A percentile compares a stretch with the other conserved stretches of the same genome.
Conservation (phyloP, 1,139 yeast species). For the Candida freyschussii region DNA sequence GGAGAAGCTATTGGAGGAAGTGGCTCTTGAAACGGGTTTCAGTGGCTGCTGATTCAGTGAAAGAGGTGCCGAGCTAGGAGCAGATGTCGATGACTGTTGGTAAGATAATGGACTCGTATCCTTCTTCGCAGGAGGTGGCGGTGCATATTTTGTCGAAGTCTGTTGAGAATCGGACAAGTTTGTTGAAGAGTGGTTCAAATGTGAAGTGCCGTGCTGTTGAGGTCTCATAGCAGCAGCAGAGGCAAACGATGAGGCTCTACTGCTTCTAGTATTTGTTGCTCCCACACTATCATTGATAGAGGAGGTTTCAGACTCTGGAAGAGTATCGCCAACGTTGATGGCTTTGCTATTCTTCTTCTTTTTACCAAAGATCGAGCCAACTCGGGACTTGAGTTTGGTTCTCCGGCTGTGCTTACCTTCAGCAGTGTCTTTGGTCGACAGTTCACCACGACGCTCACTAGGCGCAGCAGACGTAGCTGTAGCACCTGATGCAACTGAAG, state of each 20-base stretch:
- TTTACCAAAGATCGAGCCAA: constrained; percentile 80
- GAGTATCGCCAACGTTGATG: constrained; percentile 9
- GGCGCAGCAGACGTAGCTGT: constrained; percentile 12
- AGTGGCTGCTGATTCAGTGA: constrained; percentile 25
- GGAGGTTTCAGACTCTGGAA: constrained; percentile 25
- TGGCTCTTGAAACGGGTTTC: constrained; percentile 24
- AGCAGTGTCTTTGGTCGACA: constrained; percentile 6
- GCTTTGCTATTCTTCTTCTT: constrained; percentile 34
- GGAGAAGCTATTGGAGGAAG: constrained; percentile 7
- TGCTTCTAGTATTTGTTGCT: constrained; percentile 13
- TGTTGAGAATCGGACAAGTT: constrained; percentile 5
- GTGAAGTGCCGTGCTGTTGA: constrained; percentile 1
- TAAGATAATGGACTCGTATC: constrained; percentile 9
- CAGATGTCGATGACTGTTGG: constrained; percentile 2
- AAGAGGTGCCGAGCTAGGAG: constrained; percentile 11
- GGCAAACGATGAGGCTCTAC: constrained; percentile 21
- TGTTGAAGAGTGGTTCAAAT: constrained; percentile 9
- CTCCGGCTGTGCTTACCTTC: constrained; percentile 22
- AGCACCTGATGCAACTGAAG: constrained; percentile 21
- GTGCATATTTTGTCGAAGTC: constrained; percentile 2
- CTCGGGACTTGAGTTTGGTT: constrained; percentile 60
- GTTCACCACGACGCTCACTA: no score
- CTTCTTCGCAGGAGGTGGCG: constrained; percentile 4
- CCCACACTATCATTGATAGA: constrained; percentile 17
- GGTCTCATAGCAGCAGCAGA: constrained; percentile 9